Evolutionary conservation across 495 filamentous ascomycete species (phyloP), one percentile per base, ranked within the genome.

Genomic region (Penicillium crystallinum): DNA sequence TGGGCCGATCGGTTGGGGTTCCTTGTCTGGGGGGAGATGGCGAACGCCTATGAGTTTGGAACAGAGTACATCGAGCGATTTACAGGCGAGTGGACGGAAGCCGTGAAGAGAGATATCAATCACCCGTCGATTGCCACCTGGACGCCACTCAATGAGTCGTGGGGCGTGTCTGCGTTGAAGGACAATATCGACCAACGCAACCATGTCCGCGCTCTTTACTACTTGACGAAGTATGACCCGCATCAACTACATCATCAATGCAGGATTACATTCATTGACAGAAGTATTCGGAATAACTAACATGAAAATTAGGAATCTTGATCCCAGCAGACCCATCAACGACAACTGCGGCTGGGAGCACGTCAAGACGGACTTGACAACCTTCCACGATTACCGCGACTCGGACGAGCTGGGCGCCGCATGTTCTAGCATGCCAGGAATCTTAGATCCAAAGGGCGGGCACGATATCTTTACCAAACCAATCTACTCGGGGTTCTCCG

Each of bases 301-400:
- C 29, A 42, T 23, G 44, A 11, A 7, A 21, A 34, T 23, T 35
- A 76, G 70, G 50, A 73, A 74, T 0, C 68, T 84, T 3, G 81
- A 84, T 49, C 73, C 77, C 2, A 81, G 75, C 15, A 69, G 81
- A 12, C 78, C 80, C 9, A 70, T 84, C 44, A 84, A 83, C 50
- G 81, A 84, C 65, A 84, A 84, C 62, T 84, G 81, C 55, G 81
- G 81, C 46, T 84, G 81, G 81, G 78, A 84, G 39, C 80, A 82
- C 49, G 77, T 82, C 3, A 45, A 67, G 6, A 82, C 77, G 1
- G 79, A 84, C 45, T 68, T 84, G 0, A 79, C 76, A 35, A 83
- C 81, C 10, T 84, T 78, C 66, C 81, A 83, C 60, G 80, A 84
- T 68, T 84, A 83, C 63, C 58, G 65, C 11, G 80, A 84, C 57